phyloP scores from a whole-genome alignment of 108 stramenopile species.

The Pseudonitzschia pungens region DNA sequence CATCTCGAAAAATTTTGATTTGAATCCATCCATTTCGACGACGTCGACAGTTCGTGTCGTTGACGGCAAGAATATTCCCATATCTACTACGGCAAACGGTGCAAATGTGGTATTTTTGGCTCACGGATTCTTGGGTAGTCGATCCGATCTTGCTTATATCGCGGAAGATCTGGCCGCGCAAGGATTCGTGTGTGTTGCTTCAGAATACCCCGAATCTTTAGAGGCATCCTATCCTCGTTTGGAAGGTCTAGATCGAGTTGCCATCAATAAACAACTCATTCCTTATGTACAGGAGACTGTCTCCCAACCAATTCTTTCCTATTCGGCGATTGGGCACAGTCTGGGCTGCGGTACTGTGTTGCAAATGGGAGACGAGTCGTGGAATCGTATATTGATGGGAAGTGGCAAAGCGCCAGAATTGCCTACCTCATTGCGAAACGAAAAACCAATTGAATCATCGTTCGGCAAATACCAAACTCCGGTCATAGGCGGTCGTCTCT shows the following conservation, averaged over 20 bases:
- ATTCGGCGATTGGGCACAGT: conserved; percentile 73
- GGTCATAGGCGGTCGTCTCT: conserved; percentile 26
- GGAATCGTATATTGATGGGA: conserved; percentile 68
- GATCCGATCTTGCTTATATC: conserved; percentile 72
- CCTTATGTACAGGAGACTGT: conserved; percentile 28
- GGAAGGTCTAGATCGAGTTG: conserved; percentile 52
- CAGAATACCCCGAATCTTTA: conserved; percentile 78
- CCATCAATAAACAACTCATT: conserved; percentile 49
- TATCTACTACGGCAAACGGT: conserved; percentile 23
- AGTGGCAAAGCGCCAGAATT: conserved; percentile 32
- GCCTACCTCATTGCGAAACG: conserved; percentile 3
- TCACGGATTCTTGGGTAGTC: conserved; percentile 62
- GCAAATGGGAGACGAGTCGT: conserved; percentile 61
- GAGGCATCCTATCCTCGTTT: conserved; percentile 61
- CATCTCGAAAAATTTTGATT: conserved; percentile 48
- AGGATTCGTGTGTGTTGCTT: conserved; percentile 62
- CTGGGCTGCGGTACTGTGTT: conserved; percentile 70
- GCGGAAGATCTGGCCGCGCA: conserved; percentile 62
- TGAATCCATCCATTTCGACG: conserved; percentile 24
- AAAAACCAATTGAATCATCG: neutral
- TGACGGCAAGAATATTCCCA: conserved; percentile 20
- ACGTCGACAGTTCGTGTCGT: conserved; percentile 20
- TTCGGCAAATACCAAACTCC: neutral
- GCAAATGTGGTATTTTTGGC: conserved; percentile 59
- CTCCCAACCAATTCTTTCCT: conserved; percentile 25